Evolutionary conservation across 2,329 filamentous ascomycete genomes (phyloP).

Genomic region (Moelleriella libera): DNA sequence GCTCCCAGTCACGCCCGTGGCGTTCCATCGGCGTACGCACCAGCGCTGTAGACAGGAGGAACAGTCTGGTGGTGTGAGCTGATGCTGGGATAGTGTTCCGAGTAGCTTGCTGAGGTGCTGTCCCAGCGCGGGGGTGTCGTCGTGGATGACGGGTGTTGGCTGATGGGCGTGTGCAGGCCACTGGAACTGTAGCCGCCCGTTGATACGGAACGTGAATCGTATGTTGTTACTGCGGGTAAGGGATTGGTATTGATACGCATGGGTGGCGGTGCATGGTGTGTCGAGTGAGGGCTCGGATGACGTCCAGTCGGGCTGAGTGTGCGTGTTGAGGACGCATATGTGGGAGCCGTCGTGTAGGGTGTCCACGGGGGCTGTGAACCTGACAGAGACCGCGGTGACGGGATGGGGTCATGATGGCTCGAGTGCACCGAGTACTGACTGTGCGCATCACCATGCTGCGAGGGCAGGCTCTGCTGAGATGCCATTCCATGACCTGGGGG

Average conservation of each 20-base stretch:
- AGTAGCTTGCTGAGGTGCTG: constrained; percentile 20
- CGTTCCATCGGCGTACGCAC: constrained; percentile 24
- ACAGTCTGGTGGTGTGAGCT: constrained; percentile 19
- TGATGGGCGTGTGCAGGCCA: constrained; percentile 24
- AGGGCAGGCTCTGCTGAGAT: constrained; percentile 13
- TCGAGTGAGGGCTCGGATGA: constrained; percentile 19
- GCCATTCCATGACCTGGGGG: constrained; percentile 22
- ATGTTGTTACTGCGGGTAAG: constrained; percentile 24
- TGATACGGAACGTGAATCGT: constrained; percentile 20
- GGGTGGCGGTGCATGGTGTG: constrained; percentile 12
- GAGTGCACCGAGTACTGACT: constrained; percentile 25
- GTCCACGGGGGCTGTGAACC: constrained; percentile 34
- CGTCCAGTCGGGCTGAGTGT: constrained; percentile 25
- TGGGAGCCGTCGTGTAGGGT: constrained; percentile 22
- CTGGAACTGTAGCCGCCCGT: constrained; percentile 22
- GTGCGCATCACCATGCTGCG: constrained; percentile 17
- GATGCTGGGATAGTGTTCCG: constrained; percentile 24
- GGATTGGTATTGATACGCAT: constrained; percentile 22
- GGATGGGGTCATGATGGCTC: constrained; percentile 33
- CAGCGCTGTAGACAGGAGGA: constrained; percentile 25
- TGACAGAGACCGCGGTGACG: constrained; percentile 37
- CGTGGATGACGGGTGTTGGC: constrained; percentile 20
- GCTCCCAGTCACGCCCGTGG: constrained; percentile 17
- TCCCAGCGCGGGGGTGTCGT: constrained; percentile 28
- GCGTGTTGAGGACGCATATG: constrained; percentile 22